Conservation (phyloP, 768 basidiomycete species). For the Pleurotus giganteus region DNA sequence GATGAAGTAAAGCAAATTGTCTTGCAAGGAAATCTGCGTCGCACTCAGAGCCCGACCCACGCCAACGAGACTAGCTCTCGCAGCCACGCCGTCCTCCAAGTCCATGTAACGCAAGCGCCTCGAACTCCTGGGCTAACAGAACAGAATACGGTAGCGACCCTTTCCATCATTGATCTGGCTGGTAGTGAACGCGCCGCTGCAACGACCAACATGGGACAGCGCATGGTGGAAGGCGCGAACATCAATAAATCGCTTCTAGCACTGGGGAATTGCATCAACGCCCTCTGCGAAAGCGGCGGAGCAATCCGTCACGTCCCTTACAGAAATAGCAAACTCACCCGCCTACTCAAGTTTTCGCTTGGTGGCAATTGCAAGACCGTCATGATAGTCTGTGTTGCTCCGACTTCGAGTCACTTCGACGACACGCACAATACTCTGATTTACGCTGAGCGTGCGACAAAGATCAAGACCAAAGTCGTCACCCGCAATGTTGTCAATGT, state of each 20-base stretch:
- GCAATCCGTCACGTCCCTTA: conserved; percentile 91
- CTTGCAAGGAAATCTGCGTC: conserved; percentile 78
- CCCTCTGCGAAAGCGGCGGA: conserved; percentile 92
- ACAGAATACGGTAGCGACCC: conserved; percentile 80
- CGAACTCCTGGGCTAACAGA: conserved; percentile 84
- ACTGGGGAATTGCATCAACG: conserved; percentile 97
- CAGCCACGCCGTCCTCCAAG: conserved; percentile 96
- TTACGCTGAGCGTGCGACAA: conserved; percentile 96
- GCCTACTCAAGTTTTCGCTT: conserved; percentile 94
- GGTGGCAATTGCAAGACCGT: conserved; percentile 99
- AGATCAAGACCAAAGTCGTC: conserved; percentile 97
- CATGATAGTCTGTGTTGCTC: conserved; percentile 98
- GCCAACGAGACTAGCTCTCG: conserved; percentile 97
- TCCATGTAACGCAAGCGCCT: conserved; percentile 87
- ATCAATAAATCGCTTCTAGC: conserved; percentile 99
- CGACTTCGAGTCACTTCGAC: conserved; percentile 93
- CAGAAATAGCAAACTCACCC: conserved; percentile 97
- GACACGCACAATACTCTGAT: conserved; percentile 98
- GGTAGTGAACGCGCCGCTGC: conserved; percentile 97
- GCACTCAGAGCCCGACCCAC: conserved; percentile 93
- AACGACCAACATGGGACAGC: conserved; percentile 95
- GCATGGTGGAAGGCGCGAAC: conserved; percentile 98
- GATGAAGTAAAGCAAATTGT: conserved; percentile 96
- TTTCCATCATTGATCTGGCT: conserved; percentile 97
- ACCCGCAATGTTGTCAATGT: conserved; percentile 95